These are phyloP conservation scores for Starmerella floris DNA, from an alignment of 805 yeast species.

Conservation along the genomic window DNA sequence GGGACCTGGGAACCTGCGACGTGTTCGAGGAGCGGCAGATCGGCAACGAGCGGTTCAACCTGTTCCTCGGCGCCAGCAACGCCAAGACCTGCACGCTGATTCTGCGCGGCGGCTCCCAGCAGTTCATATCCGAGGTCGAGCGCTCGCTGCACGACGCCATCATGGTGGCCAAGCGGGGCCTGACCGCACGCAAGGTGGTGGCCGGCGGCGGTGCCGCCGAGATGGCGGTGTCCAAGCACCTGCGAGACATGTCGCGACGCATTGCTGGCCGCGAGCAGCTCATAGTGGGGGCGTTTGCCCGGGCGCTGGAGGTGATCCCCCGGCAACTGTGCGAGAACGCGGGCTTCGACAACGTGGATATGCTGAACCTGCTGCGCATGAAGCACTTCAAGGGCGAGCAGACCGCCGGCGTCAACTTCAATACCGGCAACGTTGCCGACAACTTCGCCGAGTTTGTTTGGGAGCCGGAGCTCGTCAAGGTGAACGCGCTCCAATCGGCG, in stretches of 20 bases:
- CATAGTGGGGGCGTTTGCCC: conserved; percentile 82
- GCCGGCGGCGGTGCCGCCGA: conserved; percentile 99
- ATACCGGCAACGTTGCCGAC: conserved; percentile 63
- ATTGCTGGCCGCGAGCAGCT: conserved; percentile 95
- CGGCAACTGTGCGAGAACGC: conserved; percentile 97
- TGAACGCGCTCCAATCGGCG: conserved; percentile 88
- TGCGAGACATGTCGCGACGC: conserved; percentile 73
- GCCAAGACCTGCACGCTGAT: conserved; percentile 88
- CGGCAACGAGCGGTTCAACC: conserved; percentile 88
- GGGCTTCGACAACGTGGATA: conserved; percentile 96
- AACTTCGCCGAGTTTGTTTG: conserved; percentile 80
- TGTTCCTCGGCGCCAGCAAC: conserved; percentile 83
- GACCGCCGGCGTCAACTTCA: conserved; percentile 90
- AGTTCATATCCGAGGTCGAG: conserved; percentile 94
- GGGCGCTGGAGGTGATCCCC: conserved; percentile 90
- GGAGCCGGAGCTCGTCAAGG: conserved; percentile 94
- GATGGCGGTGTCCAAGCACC: conserved; percentile 83
- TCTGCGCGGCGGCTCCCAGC: conserved; percentile 96
- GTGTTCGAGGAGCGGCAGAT: conserved; percentile 85
- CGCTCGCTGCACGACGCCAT: conserved; percentile 96
- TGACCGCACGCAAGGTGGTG: conserved; percentile 72
- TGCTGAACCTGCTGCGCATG: conserved; percentile 79
- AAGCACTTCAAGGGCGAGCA: conserved; percentile 85
- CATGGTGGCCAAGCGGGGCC: conserved; percentile 93
- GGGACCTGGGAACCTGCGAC: conserved; percentile 74